phyloP scores from a whole-genome alignment of 805 yeast genomes.

The Ogataea trehalophila region DNA sequence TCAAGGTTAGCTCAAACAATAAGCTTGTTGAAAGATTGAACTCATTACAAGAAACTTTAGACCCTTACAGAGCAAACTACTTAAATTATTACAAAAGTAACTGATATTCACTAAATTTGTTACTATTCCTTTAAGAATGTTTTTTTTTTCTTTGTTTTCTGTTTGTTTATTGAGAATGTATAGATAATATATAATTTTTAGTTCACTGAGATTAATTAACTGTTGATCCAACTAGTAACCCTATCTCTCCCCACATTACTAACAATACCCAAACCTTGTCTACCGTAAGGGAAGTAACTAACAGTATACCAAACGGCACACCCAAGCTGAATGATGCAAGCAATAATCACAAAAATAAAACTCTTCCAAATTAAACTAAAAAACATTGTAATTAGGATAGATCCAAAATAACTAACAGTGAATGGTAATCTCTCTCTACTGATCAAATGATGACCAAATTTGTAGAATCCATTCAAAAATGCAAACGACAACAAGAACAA shows the following conservation, averaged over 20 bases:
- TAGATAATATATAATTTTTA: neutral
- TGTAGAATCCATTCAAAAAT: slow-evolving; percentile 77
- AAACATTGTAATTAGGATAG: slow-evolving; percentile 68
- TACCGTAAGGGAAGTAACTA: slow-evolving; percentile 88
- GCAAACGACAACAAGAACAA: slow-evolving; percentile 82
- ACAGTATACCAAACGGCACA: slow-evolving; percentile 80
- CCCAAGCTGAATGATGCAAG: slow-evolving; percentile 67
- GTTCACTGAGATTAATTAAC: neutral
- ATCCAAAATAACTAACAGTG: slow-evolving; percentile 66
- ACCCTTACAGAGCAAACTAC: slow-evolving; percentile 16
- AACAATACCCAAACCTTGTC: slow-evolving; percentile 33
- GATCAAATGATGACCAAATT: slow-evolving; percentile 61
- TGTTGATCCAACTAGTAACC: slow-evolving; percentile 22
- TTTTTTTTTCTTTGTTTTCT: neutral
- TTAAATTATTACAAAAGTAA: slow-evolving; percentile 12
- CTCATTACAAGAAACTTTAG: slow-evolving; percentile 10
- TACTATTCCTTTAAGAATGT: neutral
- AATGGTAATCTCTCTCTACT: slow-evolving; percentile 72
- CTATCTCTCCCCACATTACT: slow-evolving; percentile 18
- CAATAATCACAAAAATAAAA: slow-evolving; percentile 63
- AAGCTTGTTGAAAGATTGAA: slow-evolving; percentile 6
- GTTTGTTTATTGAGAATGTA: neutral
- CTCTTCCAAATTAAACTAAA: slow-evolving; percentile 62
- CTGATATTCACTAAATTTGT: neutral
- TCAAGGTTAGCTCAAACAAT: slow-evolving; percentile 1